A percentile compares a stretch with the other conserved stretches of the same genome.
phyloP scores from a whole-genome alignment of 1,139 yeast species.

The Kodamaea fungicola region DNA sequence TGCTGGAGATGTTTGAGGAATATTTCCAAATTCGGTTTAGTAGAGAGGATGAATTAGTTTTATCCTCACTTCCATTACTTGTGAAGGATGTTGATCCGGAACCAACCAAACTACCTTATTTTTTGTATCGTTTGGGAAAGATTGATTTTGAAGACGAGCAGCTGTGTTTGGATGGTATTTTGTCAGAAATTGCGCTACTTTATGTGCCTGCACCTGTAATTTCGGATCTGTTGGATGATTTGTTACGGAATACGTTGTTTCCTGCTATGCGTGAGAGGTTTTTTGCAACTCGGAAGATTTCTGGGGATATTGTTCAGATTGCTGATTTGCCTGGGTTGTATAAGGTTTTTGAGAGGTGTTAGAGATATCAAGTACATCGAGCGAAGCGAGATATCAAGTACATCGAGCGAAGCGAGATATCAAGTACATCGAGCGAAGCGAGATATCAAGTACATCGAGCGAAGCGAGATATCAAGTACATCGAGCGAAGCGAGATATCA shows the following conservation, averaged over 20 bases:
- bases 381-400: too few relatives aligned
- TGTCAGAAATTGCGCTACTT: conserved; percentile 67
- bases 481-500: too few relatives aligned
- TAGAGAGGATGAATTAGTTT: conserved; percentile 23
- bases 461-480: too few relatives aligned
- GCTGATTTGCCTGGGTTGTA: conserved; percentile 92
- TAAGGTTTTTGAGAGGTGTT: conserved; percentile 86
- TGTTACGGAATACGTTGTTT: conserved; percentile 57
- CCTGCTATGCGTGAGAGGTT: conserved; percentile 65
- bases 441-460: too few relatives aligned
- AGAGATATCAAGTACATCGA: neutral
- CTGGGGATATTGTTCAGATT: conserved; percentile 66
- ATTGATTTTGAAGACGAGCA: conserved; percentile 68
- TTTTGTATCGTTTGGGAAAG: conserved; percentile 59
- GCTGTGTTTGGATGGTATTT: conserved; percentile 60
- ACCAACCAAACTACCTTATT: conserved; percentile 60
- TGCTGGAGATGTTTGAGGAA: conserved; percentile 76
- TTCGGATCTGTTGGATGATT: conserved; percentile 21
- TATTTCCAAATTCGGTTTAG: conserved; percentile 60
- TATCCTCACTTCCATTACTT: conserved; percentile 64
- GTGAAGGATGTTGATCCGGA: conserved; percentile 62
- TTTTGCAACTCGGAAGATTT: conserved; percentile 57
- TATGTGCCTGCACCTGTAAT: conserved; percentile 61
- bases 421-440: too few relatives aligned
- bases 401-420: too few relatives aligned